Evolutionary conservation across 1,139 yeast genomes (phyloP).

Genomic region (Kodamaea ohmeri): DNA sequence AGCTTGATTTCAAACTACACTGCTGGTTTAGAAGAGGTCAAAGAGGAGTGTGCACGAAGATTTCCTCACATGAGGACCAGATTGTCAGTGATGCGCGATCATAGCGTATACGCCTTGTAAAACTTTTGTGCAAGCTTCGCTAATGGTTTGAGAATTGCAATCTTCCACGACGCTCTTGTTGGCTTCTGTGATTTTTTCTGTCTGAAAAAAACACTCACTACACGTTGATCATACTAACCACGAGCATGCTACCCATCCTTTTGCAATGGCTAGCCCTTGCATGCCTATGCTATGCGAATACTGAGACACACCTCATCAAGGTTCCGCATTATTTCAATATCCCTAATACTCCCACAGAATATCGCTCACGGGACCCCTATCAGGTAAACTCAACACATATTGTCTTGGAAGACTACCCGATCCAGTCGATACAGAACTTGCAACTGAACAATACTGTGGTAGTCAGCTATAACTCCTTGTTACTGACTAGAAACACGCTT

Average conservation of each 20-base stretch:
- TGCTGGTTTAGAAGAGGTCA: constrained; percentile 5
- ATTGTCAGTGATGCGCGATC: constrained; percentile 8
- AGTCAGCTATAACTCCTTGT: constrained; percentile 18
- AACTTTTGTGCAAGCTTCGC: too few species aligned
- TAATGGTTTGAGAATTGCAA: too few species aligned
- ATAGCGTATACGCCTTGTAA: constrained; percentile 6
- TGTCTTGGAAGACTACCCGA: constrained; percentile 32
- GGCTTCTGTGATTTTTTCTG: too few species aligned
- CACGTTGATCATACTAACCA: too few species aligned
- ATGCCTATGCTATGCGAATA: constrained; percentile 27
- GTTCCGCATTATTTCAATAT: constrained; percentile 40
- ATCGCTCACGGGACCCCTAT: constrained; percentile 3
- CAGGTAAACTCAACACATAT: constrained; percentile 26
- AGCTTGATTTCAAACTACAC: constrained; percentile 10
- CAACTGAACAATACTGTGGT: constrained; percentile 9
- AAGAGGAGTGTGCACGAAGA: constrained; percentile 3
- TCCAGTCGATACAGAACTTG: constrained; percentile 14
- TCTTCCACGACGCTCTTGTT: too few species aligned
- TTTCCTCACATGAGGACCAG: constrained; percentile 13
- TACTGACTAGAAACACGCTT: constrained; percentile 18
- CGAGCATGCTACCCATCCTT: constrained; percentile 1
- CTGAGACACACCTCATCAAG: constrained; percentile 34
- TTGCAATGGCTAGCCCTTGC: constrained; percentile 5
- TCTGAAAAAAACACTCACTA: neutral
- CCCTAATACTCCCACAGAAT: constrained; percentile 19